Conservation (phyloP, 177 flowering plant genomes). For the Vitis hybrid region DNA sequence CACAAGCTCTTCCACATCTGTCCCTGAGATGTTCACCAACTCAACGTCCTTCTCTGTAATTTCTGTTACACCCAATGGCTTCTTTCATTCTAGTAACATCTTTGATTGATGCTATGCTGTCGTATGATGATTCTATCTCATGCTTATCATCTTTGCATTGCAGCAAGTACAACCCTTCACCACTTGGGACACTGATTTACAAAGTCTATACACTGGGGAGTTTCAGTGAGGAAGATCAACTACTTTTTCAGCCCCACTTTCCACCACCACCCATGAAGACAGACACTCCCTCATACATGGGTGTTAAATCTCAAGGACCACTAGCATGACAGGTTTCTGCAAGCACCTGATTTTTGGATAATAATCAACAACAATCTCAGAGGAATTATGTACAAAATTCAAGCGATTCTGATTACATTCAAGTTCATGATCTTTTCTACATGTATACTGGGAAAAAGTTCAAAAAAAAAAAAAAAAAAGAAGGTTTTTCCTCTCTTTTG, state of each 20-base stretch:
- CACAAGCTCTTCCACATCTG: slow-evolving; percentile 10
- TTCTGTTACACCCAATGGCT: neutral
- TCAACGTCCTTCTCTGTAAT: slow-evolving; percentile 23
- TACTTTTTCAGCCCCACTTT: neutral
- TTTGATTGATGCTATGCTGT: neutral
- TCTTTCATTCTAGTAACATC: neutral
- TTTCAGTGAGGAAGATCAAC: slow-evolving; percentile 15
- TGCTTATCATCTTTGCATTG: neutral
- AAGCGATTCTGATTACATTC: neutral
- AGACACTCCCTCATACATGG: neutral
- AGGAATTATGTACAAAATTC: neutral
- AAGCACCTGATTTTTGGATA: neutral
- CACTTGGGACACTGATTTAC: slow-evolving; percentile 19
- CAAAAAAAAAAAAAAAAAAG: no score
- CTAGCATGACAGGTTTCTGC: neutral
- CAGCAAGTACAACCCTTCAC: slow-evolving; percentile 28
- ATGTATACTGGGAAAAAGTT: no score
- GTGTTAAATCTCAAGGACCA: no score
- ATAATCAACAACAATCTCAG: neutral
- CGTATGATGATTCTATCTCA: neutral
- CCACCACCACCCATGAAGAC: neutral
- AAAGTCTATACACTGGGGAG: slow-evolving; percentile 13
- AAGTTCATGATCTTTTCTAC: neutral
- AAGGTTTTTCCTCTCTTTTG: no score
- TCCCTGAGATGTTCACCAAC: slow-evolving; percentile 17